Percentiles rank a stretch among this genome's conserved stretches.
Evolutionary conservation across 352 stramenopile species (phyloP).

Genomic region (Sclerospora graminicola): DNA sequence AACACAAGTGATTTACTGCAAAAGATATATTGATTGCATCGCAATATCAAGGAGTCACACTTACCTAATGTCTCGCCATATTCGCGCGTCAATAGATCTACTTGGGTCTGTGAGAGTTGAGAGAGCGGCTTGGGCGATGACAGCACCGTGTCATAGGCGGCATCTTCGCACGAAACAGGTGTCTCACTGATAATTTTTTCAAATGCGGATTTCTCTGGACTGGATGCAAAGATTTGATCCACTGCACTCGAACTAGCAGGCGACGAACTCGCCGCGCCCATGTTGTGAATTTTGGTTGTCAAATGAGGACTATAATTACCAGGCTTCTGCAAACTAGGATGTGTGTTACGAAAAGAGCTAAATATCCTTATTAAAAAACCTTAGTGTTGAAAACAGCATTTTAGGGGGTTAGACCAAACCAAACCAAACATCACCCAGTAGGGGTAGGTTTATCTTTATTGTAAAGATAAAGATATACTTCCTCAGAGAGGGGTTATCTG

Average conservation of each 20-base stretch:
- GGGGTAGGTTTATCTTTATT: no score
- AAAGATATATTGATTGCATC: background rate
- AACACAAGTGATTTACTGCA: background rate
- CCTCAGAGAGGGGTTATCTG: no score
- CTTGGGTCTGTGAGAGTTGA: conserved; percentile 39
- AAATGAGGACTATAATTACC: no score
- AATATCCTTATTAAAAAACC: no score
- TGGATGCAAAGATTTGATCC: conserved; percentile 34
- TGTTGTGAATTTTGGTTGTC: no score
- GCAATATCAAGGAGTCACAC: background rate
- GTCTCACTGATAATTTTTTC: conserved; percentile 61
- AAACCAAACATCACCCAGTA: no score
- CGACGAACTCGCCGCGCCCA: conserved; percentile 38
- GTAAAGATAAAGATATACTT: no score
- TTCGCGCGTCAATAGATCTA: conserved; percentile 49
- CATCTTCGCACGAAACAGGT: conserved; percentile 37
- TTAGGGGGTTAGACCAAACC: no score
- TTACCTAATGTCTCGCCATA: conserved; percentile 48
- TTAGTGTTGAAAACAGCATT: no score
- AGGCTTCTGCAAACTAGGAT: no score
- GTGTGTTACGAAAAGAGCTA: no score
- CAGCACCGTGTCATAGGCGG: conserved; percentile 43
- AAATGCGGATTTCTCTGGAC: conserved; percentile 43
- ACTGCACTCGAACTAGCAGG: conserved; percentile 7
- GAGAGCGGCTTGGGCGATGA: conserved; percentile 26